Percentiles rank a stretch among this genome's conserved stretches.
Evolutionary conservation across 2,329 filamentous ascomycete genomes (phyloP).

Genomic region (Gremmenia infestans): DNA sequence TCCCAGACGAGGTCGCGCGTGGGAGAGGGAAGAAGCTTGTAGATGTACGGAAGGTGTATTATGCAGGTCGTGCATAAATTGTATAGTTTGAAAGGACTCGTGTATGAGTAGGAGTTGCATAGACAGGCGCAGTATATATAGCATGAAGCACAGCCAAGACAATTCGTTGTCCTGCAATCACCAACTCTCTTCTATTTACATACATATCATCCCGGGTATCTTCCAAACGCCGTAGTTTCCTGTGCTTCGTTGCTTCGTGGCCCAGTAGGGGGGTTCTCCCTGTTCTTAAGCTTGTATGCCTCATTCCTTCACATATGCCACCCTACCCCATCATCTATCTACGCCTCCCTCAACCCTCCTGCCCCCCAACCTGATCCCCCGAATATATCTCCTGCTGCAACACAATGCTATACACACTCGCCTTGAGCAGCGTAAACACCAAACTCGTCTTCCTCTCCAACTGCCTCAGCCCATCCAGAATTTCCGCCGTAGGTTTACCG

Average conservation of each 20-base stretch:
- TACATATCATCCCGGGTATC: constrained; percentile 16
- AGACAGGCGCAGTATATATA: constrained; percentile 18
- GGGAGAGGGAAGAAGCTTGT: constrained; percentile 92
- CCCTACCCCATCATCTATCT: constrained; percentile 10
- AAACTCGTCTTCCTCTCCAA: constrained; percentile 92
- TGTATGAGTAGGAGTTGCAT: constrained; percentile 44
- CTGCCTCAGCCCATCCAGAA: constrained; percentile 78
- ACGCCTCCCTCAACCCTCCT: constrained; percentile 28
- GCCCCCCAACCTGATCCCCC: constrained; percentile 43
- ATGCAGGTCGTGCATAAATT: constrained; percentile 56
- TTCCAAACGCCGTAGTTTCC: constrained; percentile 14
- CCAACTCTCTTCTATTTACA: constrained; percentile 3
- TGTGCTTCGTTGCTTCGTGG: no score
- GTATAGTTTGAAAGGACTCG: constrained; percentile 34
- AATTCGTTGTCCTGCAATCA: constrained; percentile 10
- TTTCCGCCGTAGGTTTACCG: constrained; percentile 69
- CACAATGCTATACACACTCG: constrained; percentile 97
- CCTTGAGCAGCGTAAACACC: constrained; percentile 93
- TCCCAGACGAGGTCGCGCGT: constrained; percentile 85
- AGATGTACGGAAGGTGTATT: constrained; percentile 95
- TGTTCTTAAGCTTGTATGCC: not conserved
- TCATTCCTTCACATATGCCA: not conserved
- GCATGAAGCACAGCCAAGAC: constrained; percentile 13
- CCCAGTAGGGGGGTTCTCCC: not conserved
- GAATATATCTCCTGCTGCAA: constrained; percentile 92